Percentiles rank a stretch among this genome's conserved stretches.
phyloP scores from a whole-genome alignment of 108 stramenopile genomes.

The Cylindrotheca fusiformis region DNA sequence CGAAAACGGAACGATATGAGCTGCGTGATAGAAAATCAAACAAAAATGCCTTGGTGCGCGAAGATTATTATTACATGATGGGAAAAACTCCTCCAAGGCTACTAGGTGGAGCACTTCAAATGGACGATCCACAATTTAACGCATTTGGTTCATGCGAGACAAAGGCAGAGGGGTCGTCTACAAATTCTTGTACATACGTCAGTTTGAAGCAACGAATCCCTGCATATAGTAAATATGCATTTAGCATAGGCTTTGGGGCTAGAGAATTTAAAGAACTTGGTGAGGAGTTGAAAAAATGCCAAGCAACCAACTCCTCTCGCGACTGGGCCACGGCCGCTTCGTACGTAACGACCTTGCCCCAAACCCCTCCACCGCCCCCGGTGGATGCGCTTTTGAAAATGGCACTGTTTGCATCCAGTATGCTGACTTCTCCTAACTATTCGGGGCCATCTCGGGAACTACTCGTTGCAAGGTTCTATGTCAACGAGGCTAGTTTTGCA shows the following conservation, averaged over 20 bases:
- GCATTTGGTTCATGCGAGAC: constrained; percentile 65
- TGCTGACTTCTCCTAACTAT: constrained; percentile 63
- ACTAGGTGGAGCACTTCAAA: constrained; percentile 40
- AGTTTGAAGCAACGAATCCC: constrained; percentile 63
- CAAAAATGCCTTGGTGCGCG: constrained; percentile 68
- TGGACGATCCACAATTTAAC: constrained; percentile 69
- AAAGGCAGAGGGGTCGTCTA: constrained; percentile 26
- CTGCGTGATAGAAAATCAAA: constrained; percentile 59
- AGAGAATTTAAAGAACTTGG: constrained; percentile 49
- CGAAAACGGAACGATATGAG: constrained; percentile 32
- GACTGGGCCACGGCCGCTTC: constrained; percentile 37
- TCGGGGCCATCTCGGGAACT: constrained; percentile 49
- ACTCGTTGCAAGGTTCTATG: constrained; percentile 65
- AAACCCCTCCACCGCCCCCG: constrained; percentile 41
- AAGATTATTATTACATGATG: constrained; percentile 75
- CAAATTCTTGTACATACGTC: constrained; percentile 71
- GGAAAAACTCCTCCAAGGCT: constrained; percentile 56
- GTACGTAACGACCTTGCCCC: constrained; percentile 29
- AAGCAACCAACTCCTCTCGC: constrained; percentile 3
- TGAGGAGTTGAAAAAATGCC: constrained; percentile 22
- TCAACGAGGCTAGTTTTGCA: constrained; percentile 59
- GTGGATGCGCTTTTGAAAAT: constrained; percentile 66
- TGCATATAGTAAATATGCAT: constrained; percentile 71
- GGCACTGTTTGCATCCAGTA: constrained; percentile 57
- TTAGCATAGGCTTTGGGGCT: constrained; percentile 44